Conservation (phyloP, 2,329 filamentous ascomycete genomes). For the Nothophaeocryptopus gaeumannii region DNA sequence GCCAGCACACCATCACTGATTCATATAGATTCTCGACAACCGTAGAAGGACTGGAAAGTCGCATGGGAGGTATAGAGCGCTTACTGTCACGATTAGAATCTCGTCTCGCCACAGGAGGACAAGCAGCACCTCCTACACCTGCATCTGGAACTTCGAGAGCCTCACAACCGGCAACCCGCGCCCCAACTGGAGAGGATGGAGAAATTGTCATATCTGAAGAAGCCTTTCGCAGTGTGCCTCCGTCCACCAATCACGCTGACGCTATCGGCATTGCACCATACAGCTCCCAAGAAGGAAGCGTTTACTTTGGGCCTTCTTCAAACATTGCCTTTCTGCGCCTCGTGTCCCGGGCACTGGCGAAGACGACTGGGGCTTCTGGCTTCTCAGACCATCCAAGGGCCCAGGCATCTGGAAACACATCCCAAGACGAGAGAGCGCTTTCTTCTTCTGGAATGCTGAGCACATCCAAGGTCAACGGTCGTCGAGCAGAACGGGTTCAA, state of each 20-base stretch:
- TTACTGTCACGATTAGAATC: background rate
- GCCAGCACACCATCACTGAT: too few species aligned
- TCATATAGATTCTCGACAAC: constrained; percentile 2
- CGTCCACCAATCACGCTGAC: constrained; percentile 1
- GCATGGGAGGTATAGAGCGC: constrained; percentile 11
- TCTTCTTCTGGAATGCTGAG: background rate
- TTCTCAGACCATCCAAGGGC: background rate
- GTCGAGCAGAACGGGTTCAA: background rate
- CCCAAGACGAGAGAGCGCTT: background rate
- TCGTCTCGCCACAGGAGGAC: background rate
- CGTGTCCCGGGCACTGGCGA: constrained; percentile 8
- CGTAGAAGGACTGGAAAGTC: constrained; percentile 3
- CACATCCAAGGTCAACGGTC: background rate
- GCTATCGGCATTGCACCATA: constrained; percentile 12
- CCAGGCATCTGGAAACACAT: background rate
- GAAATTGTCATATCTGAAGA: constrained; percentile 3
- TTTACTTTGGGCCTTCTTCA: constrained; percentile 16
- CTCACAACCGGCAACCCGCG: background rate
- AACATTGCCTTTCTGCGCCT: constrained; percentile 15
- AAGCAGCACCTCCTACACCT: background rate
- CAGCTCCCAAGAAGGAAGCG: constrained; percentile 4
- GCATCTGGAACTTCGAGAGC: too few species aligned
- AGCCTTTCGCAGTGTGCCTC: constrained; percentile 1
- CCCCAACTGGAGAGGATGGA: background rate
- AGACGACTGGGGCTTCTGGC: background rate